Evolutionary conservation across 148 eudicot species (phyloP).

Genomic region (Cornus kousa): DNA sequence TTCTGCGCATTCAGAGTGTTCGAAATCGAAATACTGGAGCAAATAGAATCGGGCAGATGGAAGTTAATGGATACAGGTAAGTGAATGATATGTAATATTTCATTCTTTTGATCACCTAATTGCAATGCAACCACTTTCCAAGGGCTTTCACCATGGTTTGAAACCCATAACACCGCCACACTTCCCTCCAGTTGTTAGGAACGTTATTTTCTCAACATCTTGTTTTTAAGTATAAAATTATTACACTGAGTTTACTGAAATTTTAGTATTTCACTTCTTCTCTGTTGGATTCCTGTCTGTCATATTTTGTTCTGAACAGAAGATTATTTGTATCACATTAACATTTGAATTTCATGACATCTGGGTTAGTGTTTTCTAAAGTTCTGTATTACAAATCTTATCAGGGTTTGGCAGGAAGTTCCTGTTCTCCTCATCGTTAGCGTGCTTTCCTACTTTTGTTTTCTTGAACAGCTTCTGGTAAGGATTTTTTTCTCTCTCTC

Average conservation of each 20-base stretch:
- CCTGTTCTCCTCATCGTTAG: slow-evolving; percentile 87
- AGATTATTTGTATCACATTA: no score
- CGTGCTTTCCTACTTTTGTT: slow-evolving; percentile 74
- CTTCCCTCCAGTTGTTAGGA: neutral
- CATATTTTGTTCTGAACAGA: neutral
- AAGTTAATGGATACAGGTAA: slow-evolving; percentile 65
- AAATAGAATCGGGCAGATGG: slow-evolving; percentile 31
- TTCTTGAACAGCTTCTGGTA: slow-evolving; percentile 80
- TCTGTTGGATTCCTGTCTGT: neutral
- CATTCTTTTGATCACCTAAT: neutral
- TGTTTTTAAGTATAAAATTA: neutral
- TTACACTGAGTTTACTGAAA: neutral
- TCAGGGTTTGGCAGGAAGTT: slow-evolving; percentile 91
- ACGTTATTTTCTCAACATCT: no score
- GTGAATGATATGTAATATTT: neutral
- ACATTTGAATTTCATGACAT: neutral
- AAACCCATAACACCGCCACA: no score
- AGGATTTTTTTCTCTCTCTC: neutral
- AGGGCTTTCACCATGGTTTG: no score
- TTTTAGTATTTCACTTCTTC: no score
- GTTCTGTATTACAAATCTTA: slow-evolving; percentile 7
- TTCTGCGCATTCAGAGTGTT: slow-evolving; percentile 66
- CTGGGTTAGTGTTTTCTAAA: neutral
- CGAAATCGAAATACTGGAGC: slow-evolving; percentile 32
- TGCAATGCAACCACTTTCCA: slow-evolving; percentile 1